Base-by-base conservation (phyloP, 768 basidiomycete species). In the Amanita rubescens region DNA sequence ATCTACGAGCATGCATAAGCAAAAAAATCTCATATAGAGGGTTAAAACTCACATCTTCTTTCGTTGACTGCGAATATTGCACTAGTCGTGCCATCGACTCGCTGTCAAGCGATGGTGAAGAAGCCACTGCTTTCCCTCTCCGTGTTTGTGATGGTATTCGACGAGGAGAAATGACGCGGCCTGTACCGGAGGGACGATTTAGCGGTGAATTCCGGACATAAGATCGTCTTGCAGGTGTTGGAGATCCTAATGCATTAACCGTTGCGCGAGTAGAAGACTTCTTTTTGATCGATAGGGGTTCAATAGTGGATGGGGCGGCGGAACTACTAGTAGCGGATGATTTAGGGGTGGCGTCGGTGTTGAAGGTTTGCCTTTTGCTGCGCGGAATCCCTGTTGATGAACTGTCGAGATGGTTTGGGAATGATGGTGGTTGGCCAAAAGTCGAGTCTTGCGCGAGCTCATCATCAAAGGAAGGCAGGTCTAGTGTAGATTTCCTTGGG, bases 201-300 rank as follows among this genome's bases (percentile, higher is more conserved):
- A 82, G 65, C 2, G 84, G 83, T 43, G 79, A 84, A 59, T 67
- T 73, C 33, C 78, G 80, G 57, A 70, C 72, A 49, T 69, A 68
- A 3, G 65, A 63, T 57, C 70, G 77, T 37, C 76, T 69, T 8
- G 63, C 61, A 7, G 72, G 64, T 8, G 68, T 75, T 38, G 68
- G 75, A 49, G 63, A 74, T 42, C 65, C 65, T 35, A 71, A 60
- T 24, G 67, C 54, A 44, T 66, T 69, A 5, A 74, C 69, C 20
- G 70, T 65, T 43, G 68, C 71, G 33, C 82, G 79, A 24, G 81
- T 72, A 6, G 87, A 87, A 5, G 78, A 73, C 66, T 89, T 90
- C 74, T 93, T 91, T 75, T 85, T 90, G 66, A 93, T 92, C 2
- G 84, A 87, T 55, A 93, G 71, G 6, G 90, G 90, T 61, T 89